Evolutionary conservation across 2,329 filamentous ascomycete species (phyloP).

Genomic region (Periconia sp.): DNA sequence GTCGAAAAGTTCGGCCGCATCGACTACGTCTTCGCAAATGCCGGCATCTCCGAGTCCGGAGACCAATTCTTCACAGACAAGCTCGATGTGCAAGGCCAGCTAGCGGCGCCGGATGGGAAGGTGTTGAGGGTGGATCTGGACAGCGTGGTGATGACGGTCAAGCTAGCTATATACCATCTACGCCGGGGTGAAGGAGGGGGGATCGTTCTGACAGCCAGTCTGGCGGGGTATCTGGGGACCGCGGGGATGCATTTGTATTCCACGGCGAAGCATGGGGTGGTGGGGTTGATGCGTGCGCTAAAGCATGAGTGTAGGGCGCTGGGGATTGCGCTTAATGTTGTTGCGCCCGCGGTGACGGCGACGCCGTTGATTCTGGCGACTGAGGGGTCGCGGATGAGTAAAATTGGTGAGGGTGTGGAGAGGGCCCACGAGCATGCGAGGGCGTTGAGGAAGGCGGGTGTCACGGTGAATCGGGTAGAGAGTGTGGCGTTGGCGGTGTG

Average conservation of each 20-base stretch:
- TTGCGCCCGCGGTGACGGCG: constrained; percentile 53
- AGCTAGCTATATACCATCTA: constrained; percentile 52
- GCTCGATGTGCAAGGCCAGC: constrained; percentile 43
- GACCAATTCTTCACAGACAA: constrained; percentile 55
- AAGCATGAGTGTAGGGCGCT: constrained; percentile 52
- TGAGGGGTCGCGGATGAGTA: constrained; percentile 8
- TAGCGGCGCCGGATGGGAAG: constrained; percentile 51
- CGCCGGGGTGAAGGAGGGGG: constrained; percentile 47
- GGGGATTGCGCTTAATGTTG: constrained; percentile 49
- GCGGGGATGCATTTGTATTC: constrained; percentile 52
- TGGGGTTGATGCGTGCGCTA: constrained; percentile 53
- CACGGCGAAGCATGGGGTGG: constrained; percentile 54
- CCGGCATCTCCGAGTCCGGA: constrained; percentile 51
- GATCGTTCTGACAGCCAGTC: constrained; percentile 52
- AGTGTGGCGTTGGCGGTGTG: constrained; percentile 49
- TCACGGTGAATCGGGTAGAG: constrained; percentile 52
- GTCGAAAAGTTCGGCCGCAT: constrained; percentile 47
- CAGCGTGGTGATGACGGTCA: constrained; percentile 50
- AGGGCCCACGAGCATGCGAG: constrained; percentile 15
- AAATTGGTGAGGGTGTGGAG: constrained; percentile 38
- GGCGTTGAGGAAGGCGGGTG: constrained; percentile 32
- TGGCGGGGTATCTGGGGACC: constrained; percentile 53
- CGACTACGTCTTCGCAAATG: constrained; percentile 53
- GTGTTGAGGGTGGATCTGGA: constrained; percentile 51
- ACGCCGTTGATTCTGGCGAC: constrained; percentile 33